Percentiles rank a stretch among this genome's conserved stretches.
These are phyloP conservation scores for Puccinia novopanici DNA, from an alignment of 1,284 basidiomycete genomes.

Conservation along the genomic window DNA sequence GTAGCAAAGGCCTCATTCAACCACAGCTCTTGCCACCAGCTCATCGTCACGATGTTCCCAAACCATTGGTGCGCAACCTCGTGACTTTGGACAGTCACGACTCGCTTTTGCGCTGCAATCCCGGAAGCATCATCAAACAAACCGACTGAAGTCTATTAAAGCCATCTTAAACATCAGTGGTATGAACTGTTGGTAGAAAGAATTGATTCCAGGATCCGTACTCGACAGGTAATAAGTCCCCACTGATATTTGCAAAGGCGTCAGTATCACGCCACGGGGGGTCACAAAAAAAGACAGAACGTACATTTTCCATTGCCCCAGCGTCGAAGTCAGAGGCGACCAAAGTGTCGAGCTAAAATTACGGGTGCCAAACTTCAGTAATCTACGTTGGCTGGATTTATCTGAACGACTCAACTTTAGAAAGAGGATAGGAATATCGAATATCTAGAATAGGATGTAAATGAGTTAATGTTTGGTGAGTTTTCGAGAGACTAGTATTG, in stretches of 20 bases:
- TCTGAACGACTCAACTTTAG: constrained; percentile 65
- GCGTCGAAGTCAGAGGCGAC: constrained; percentile 75
- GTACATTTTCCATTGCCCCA: constrained; percentile 86
- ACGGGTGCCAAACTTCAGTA: background rate
- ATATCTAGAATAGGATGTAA: constrained; percentile 53
- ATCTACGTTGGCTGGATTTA: background rate
- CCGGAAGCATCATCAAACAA: constrained; percentile 79
- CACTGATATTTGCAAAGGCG: constrained; percentile 12
- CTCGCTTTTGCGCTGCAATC: constrained; percentile 74
- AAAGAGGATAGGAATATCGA: constrained; percentile 69
- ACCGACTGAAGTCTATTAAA: constrained; percentile 79
- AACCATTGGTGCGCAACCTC: constrained; percentile 70
- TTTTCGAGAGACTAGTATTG: background rate
- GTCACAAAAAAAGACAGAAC: constrained; percentile 1
- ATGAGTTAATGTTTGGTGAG: background rate
- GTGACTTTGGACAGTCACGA: constrained; percentile 77
- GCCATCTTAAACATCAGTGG: constrained; percentile 57
- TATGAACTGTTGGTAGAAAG: background rate
- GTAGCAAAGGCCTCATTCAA: constrained; percentile 78
- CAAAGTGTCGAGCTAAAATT: constrained; percentile 72
- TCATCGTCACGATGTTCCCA: constrained; percentile 76
- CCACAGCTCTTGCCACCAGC: constrained; percentile 58
- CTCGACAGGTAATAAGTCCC: constrained; percentile 52
- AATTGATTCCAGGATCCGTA: constrained; percentile 11
- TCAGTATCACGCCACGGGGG: background rate